Evolutionary conservation across 192 early-diverging fungal species (phyloP).

Genomic region (Cladochytrium replicatum): DNA sequence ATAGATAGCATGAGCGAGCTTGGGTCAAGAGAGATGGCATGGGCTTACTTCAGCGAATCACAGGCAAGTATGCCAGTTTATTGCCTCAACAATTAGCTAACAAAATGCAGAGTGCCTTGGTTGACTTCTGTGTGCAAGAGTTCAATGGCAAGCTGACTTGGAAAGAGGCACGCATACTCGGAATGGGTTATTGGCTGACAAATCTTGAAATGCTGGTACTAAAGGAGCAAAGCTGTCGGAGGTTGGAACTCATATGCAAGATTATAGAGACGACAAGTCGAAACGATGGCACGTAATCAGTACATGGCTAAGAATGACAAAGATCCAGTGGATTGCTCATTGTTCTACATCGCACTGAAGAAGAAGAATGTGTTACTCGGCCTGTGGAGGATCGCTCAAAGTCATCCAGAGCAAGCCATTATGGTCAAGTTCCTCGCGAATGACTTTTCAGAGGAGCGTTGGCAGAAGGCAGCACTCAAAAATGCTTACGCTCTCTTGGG

Average conservation of each 20-base stretch:
- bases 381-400: constrained; percentile 76
- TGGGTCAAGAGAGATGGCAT: constrained; percentile 54
- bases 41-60: constrained; percentile 84
- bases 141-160: constrained; percentile 60
- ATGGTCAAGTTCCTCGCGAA: constrained; percentile 90
- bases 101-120: too few relatives aligned
- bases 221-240: constrained; percentile 1
- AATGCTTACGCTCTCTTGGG: constrained; percentile 97
- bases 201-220: constrained; percentile 61
- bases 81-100: not conserved
- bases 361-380: constrained; percentile 86
- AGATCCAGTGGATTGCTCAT: constrained; percentile 73
- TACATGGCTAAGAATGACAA: constrained; percentile 66
- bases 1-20: constrained; percentile 4
- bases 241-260: constrained; percentile 2
- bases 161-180: constrained; percentile 70
- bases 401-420: constrained; percentile 72
- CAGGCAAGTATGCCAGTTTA: constrained; percentile 40
- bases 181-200: constrained; percentile 78
- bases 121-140: constrained; percentile 42
- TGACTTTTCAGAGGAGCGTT: constrained; percentile 81
- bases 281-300: constrained; percentile 80
- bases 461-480: constrained; percentile 92
- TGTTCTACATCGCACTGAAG: constrained; percentile 82
- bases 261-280: constrained; percentile 50